phyloP scores from a whole-genome alignment of 1,284 basidiomycete species.

The Exsudoporus floridanus region DNA sequence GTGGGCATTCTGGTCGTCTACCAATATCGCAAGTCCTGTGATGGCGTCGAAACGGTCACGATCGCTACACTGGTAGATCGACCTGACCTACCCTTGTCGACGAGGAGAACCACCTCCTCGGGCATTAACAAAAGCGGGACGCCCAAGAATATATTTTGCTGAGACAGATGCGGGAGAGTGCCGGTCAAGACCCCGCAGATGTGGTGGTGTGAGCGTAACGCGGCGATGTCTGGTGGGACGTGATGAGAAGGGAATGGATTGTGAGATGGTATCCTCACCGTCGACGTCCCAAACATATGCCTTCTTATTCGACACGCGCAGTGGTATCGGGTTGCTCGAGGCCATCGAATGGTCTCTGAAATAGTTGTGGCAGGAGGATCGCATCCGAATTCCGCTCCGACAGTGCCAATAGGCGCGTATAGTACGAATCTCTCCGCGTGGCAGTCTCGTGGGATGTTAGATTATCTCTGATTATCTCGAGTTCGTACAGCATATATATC shows the following conservation, averaged over 20 bases:
- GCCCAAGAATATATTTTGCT: conserved; percentile 97
- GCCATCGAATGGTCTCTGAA: conserved; percentile 15
- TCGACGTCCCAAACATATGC: conserved; percentile 80
- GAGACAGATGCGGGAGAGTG: conserved; percentile 90
- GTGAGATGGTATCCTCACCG: conserved; percentile 42
- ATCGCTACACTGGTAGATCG: not conserved
- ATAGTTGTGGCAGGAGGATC: not conserved
- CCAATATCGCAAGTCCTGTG: conserved; percentile 72
- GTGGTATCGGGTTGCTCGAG: conserved; percentile 30
- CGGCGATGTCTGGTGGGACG: conserved; percentile 64
- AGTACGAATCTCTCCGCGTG: not conserved
- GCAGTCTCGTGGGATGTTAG: not conserved
- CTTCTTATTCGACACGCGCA: conserved; percentile 68
- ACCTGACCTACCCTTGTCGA: conserved; percentile 64
- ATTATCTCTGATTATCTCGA: conserved; percentile 6
- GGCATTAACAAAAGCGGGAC: conserved; percentile 85
- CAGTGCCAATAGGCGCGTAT: too few species aligned
- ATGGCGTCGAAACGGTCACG: conserved; percentile 1
- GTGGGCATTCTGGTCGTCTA: conserved; percentile 73
- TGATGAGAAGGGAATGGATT: not conserved
- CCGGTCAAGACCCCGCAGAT: conserved; percentile 87
- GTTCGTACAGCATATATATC: not conserved
- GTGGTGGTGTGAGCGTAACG: conserved; percentile 74
- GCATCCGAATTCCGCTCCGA: conserved; percentile 21
- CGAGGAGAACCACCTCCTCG: conserved; percentile 88